Base-by-base conservation (phyloP, 495 filamentous ascomycete species). In the Penicillium canariense region DNA sequence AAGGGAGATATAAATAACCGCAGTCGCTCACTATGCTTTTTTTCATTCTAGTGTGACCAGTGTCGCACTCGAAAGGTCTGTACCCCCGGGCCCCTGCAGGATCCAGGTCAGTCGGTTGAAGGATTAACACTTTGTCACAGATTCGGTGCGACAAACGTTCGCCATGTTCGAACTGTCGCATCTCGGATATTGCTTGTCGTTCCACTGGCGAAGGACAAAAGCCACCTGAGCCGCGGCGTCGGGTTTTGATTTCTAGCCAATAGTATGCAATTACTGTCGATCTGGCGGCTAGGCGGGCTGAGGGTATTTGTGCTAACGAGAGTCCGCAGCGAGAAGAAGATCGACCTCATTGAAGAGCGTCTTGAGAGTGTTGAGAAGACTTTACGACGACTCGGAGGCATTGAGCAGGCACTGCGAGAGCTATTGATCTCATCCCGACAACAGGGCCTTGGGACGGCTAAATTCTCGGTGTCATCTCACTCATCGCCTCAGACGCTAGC, bases 201-300 rank as follows among this genome's bases (percentile, higher is more conserved):
- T 86, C 83, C 0, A 86, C 82, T 9, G 83, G 81, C 0, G 74
- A 77, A 15, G 81, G 81, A 18, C 83, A 82, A 59, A 81, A 80
- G 53, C 77, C 80, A 20, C 74, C 74, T 51, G 83, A 86, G 62
- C 72, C 74, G 34, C 75, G 82, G 14, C 83, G 85, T 58, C 73
- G 85, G 27, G 82, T 88, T 7, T 66, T 87, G 38, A 87, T 88
- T 51, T 87, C 84, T 3, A 80, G 80, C 56, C 81, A 87, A 74
- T 88, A 88, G 85, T 87, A 75, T 34, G 75, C 65, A 43, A 17
- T 22, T 14, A 14, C 3, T 18, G 17, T 15, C 43, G n/a, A 30
- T 3, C 12, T 15, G n/a, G 20, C 10, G n/a, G 20, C 20, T n/a
- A 5, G 20, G 6, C 17, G n/a, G 27, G 7, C 22, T 39, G 53